Conservation (phyloP, 2,329 filamentous ascomycete species). For the Ceratocystis eucalypticola region DNA sequence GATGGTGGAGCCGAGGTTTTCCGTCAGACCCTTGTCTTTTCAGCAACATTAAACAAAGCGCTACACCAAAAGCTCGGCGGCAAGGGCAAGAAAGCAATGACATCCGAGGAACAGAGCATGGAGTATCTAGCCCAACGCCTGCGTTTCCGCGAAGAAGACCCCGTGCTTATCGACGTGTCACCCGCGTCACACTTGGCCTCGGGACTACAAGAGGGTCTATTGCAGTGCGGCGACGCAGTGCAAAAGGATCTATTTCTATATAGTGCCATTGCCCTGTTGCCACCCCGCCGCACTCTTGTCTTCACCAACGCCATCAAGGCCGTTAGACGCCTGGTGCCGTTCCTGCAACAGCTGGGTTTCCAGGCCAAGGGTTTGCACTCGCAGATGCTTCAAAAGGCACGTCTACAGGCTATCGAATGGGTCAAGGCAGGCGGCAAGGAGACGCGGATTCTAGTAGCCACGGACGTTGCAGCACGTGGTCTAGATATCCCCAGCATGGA, state of each 20-base stretch:
- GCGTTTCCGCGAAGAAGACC: conserved; percentile 70
- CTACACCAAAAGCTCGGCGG: conserved; percentile 82
- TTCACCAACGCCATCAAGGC: conserved; percentile 95
- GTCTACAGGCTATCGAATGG: conserved; percentile 79
- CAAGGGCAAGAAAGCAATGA: conserved; percentile 48
- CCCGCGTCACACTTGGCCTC: conserved; percentile 79
- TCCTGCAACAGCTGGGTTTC: conserved; percentile 70
- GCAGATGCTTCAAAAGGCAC: conserved; percentile 90
- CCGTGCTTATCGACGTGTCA: conserved; percentile 86
- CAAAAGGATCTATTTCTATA: conserved; percentile 98
- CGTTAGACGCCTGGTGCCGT: conserved; percentile 70
- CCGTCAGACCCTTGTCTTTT: conserved; percentile 88
- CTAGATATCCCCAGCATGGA: conserved; percentile 87
- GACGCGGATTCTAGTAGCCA: conserved; percentile 66
- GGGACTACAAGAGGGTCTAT: conserved; percentile 71
- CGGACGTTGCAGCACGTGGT: conserved; percentile 84
- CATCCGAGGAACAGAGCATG: conserved; percentile 61
- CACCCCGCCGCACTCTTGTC: conserved; percentile 66
- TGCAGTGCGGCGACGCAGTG: conserved; percentile 72
- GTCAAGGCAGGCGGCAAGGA: conserved; percentile 55
- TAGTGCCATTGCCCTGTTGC: conserved; percentile 68
- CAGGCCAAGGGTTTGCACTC: conserved; percentile 72
- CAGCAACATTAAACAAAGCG: conserved; percentile 84
- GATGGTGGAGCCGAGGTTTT: conserved; percentile 34
- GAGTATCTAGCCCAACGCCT: conserved; percentile 59